These are phyloP conservation scores for Tylopilus intermedius DNA, from an alignment of 768 basidiomycete genomes.

Conservation along the genomic window DNA sequence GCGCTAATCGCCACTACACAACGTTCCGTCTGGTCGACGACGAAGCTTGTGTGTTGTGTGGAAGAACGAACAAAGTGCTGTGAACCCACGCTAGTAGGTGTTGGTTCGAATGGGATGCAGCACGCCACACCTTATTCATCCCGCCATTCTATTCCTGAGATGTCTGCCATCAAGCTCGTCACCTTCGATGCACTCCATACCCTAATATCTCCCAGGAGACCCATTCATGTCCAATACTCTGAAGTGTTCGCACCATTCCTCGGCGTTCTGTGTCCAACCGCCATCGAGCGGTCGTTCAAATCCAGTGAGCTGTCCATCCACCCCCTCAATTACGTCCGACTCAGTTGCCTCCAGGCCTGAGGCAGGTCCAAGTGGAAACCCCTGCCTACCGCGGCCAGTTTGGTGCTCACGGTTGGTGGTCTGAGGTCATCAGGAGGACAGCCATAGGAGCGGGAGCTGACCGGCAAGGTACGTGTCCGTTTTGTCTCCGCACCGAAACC, in stretches of 20 bases:
- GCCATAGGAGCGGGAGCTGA: constrained; percentile 73
- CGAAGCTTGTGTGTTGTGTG: neutral
- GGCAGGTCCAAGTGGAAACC: constrained; percentile 49
- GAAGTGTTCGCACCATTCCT: constrained; percentile 63
- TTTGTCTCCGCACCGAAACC: constrained; percentile 17
- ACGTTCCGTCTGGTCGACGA: constrained; percentile 3
- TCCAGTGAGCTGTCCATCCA: constrained; percentile 34
- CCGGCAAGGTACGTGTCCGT: constrained; percentile 39
- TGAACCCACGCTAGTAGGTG: neutral
- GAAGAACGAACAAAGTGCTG: constrained; percentile 13
- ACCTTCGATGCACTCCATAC: constrained; percentile 80
- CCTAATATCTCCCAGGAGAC: constrained; percentile 61
- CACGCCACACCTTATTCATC: constrained; percentile 14
- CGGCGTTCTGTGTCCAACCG: constrained; percentile 46
- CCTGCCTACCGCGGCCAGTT: constrained; percentile 48
- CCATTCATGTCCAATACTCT: constrained; percentile 60
- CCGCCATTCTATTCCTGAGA: constrained; percentile 5
- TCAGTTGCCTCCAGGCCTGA: constrained; percentile 35
- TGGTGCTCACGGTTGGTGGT: constrained; percentile 65
- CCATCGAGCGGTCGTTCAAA: constrained; percentile 56
- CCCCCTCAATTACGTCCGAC: neutral
- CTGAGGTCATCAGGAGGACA: constrained; percentile 68
- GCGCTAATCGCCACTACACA: constrained; percentile 15
- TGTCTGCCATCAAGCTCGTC: constrained; percentile 50
- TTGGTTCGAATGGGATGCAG: neutral